phyloP scores from a whole-genome alignment of 768 basidiomycete genomes.

The Mycena albidolilacea region DNA sequence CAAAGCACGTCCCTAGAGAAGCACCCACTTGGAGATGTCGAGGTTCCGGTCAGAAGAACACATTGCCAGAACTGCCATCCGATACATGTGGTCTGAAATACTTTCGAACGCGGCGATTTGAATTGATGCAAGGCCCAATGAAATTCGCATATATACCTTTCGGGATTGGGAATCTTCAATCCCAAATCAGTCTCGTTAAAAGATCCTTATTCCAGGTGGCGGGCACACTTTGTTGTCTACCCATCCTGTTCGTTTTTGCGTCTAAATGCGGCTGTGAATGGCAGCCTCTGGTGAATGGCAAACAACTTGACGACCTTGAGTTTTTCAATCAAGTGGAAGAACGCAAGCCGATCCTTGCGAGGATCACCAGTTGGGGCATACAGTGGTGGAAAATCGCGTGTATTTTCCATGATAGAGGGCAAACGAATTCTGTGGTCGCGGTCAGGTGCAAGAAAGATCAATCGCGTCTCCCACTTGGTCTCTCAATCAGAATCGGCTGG shows the following conservation, averaged over 20 bases:
- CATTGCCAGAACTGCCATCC: constrained; percentile 96
- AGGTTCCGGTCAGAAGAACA: constrained; percentile 82
- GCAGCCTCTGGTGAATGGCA: not conserved
- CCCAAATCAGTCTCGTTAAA: constrained; percentile 12
- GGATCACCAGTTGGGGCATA: constrained; percentile 69
- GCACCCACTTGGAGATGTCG: constrained; percentile 78
- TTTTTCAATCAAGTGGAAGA: constrained; percentile 90
- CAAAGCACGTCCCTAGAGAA: no score
- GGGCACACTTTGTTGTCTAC: constrained; percentile 79
- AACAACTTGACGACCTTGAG: constrained; percentile 74
- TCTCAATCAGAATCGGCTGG: no score
- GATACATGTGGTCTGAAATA: constrained; percentile 97
- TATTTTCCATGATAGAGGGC: not conserved
- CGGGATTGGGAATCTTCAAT: constrained; percentile 81
- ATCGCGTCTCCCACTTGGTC: no score
- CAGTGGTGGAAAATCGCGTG: constrained; percentile 71
- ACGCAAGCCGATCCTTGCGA: constrained; percentile 83
- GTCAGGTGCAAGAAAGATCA: constrained; percentile 26
- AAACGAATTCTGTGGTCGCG: constrained; percentile 2
- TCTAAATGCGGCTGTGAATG: constrained; percentile 59
- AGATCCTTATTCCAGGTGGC: not conserved
- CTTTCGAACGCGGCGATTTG: constrained; percentile 52
- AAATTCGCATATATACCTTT: constrained; percentile 69
- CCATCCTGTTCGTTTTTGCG: constrained; percentile 97
- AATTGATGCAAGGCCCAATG: not conserved